Evolutionary conservation across 176 grass and related monocot genomes (phyloP).

Genomic region (Guadua angustifolia): DNA sequence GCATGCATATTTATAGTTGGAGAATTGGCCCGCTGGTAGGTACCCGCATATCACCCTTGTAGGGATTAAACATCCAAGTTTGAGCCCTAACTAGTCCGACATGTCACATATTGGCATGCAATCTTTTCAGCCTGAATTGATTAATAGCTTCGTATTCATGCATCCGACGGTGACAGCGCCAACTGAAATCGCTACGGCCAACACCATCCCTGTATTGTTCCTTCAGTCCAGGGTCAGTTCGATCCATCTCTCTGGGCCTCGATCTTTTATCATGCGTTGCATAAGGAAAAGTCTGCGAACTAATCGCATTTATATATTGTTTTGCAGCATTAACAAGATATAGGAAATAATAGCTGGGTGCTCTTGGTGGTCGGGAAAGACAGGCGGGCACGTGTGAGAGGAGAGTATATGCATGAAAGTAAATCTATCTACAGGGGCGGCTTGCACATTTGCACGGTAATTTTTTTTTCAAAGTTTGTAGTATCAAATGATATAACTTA

Average conservation of each 20-base stretch:
- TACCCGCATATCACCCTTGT: neutral
- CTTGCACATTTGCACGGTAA: too few species aligned
- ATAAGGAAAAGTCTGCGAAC: neutral
- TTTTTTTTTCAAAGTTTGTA: too few species aligned
- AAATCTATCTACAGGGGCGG: too few species aligned
- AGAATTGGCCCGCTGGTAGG: neutral
- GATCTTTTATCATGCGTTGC: too few species aligned
- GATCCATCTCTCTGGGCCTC: too few species aligned
- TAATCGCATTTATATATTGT: too few species aligned
- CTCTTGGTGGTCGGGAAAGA: conserved; percentile 10
- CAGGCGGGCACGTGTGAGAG: neutral
- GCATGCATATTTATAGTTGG: conserved; percentile 52
- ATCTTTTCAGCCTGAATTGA: neutral
- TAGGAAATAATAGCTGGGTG: neutral
- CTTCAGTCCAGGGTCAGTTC: neutral
- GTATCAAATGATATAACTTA: too few species aligned
- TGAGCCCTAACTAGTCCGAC: neutral
- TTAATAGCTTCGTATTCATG: neutral
- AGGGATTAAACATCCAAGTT: conserved; percentile 1
- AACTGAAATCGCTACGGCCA: neutral
- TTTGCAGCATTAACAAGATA: neutral
- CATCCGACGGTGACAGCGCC: neutral
- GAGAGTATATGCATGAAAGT: too few species aligned
- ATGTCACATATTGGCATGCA: neutral
- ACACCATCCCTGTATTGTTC: neutral